Evolutionary conservation across 2,329 filamentous ascomycete genomes (phyloP), one percentile per base, ranked within the genome.

Genomic region (Aureobasidium sp.): DNA sequence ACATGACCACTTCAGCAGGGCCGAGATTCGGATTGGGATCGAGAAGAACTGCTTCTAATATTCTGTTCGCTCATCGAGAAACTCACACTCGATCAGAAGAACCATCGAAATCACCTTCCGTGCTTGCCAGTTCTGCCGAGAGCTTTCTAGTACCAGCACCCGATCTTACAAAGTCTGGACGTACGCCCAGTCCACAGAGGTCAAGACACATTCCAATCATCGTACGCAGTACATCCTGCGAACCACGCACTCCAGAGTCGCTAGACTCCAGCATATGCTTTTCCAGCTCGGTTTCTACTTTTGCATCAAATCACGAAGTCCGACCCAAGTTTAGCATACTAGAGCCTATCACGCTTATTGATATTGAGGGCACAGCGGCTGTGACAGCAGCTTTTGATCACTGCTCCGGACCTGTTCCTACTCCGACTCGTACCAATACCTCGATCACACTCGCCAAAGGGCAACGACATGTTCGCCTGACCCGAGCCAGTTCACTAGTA

Each of bases 1-100:
- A 49, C 34, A 49, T 49, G 45, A 19, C 45, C 30, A 37, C 34
- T 30, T 38, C 45, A 49, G 22, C 45, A 49, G 45, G 45, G 6
- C 22, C 16, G 12, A 49, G 22, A 24, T 29, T 24, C 22, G 45
- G 45, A 10, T 12, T 39, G 4, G 45, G 45, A 19, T 25, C 39
- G 24, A 29, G 45, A 14, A 49, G 45, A 30, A 49, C 45, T 22
- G 45, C 45, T 39, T 49, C 45, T n/a, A 34, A 49, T 30, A 17
- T 49, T 5, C 17, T 49, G 8, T 39, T 49, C 45, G 39, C 24
- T 12, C 24, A 49, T 12, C 38, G 34, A 27, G 45, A 49, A 4
- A 29, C 12, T 39, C 24, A 16, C 12, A 8, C 29, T 29, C 22
- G 39, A 16, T 4, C 22, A 4, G 44, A 25, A 16, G 22, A 16